Percentiles rank a stretch among this genome's conserved stretches.
Conservation (phyloP, 2,329 filamentous ascomycete genomes). For the Blastomyces silverae region DNA sequence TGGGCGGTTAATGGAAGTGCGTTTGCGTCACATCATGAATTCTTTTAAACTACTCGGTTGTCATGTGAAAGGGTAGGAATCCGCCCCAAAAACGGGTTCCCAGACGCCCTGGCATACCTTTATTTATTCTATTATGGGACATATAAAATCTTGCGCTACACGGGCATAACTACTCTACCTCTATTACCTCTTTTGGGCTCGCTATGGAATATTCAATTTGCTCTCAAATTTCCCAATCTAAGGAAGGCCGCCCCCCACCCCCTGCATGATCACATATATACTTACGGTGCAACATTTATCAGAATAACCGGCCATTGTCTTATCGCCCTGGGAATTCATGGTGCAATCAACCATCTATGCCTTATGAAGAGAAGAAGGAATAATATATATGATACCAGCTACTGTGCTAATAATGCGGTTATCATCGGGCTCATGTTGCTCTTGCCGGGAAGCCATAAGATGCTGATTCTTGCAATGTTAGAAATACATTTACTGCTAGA, state of each 20-base stretch:
- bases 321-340: neutral
- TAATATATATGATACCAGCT: neutral
- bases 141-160: neutral
- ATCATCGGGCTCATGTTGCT: neutral
- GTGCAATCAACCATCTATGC: neutral
- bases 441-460: neutral
- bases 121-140: neutral
- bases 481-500: neutral
- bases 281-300: neutral
- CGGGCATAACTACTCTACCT: neutral
- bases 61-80: neutral
- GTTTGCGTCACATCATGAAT: neutral
- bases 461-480: neutral
- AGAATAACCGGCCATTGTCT: neutral
- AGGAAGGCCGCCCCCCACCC: neutral
- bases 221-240: neutral
- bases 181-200: neutral
- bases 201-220: neutral
- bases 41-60: neutral
- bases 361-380: neutral
- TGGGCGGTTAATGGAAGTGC: neutral
- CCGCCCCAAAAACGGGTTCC: neutral
- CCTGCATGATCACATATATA: too few species aligned
- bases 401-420: neutral
- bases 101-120: neutral